phyloP scores from a whole-genome alignment of 306 rosid species.

The Rosa rugosa region DNA sequence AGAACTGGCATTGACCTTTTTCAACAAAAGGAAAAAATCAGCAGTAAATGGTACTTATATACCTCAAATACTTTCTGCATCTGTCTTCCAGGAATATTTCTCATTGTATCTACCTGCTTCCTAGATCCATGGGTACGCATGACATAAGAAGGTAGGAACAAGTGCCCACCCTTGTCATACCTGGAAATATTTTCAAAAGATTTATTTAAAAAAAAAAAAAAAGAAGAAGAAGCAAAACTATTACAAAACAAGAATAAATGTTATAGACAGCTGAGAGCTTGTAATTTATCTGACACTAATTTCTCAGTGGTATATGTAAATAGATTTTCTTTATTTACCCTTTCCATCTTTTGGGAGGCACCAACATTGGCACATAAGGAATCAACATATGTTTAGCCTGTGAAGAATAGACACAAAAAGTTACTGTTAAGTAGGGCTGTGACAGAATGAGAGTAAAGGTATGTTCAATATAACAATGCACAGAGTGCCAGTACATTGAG shows the following conservation, averaged over 20 bases:
- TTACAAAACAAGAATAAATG: background rate
- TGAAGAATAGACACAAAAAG: conserved; percentile 30
- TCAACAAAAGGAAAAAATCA: background rate
- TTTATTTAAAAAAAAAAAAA: background rate
- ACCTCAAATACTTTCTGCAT: conserved; percentile 86
- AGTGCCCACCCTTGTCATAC: conserved; percentile 85
- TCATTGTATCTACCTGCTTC: conserved; percentile 70
- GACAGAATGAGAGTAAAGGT: conserved; percentile 11
- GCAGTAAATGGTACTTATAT: conserved; percentile 15
- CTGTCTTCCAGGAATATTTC: conserved; percentile 48
- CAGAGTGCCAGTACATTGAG: background rate
- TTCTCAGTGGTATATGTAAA: background rate
- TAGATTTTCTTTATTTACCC: conserved; percentile 41
- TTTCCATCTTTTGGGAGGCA: conserved; percentile 89
- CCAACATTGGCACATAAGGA: conserved; percentile 84
- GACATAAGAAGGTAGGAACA: conserved; percentile 80
- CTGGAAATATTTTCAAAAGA: conserved; percentile 38
- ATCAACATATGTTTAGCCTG: conserved; percentile 77
- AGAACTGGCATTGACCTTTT: background rate
- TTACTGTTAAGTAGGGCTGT: conserved; percentile 24
- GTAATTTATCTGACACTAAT: background rate
- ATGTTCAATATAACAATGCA: conserved; percentile 4
- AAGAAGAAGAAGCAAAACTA: background rate
- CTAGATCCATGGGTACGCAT: conserved; percentile 92
- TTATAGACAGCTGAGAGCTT: background rate